These are phyloP conservation scores for Talaromyces islandicus DNA, from an alignment of 2,329 filamentous ascomycete genomes.

Conservation along the genomic window DNA sequence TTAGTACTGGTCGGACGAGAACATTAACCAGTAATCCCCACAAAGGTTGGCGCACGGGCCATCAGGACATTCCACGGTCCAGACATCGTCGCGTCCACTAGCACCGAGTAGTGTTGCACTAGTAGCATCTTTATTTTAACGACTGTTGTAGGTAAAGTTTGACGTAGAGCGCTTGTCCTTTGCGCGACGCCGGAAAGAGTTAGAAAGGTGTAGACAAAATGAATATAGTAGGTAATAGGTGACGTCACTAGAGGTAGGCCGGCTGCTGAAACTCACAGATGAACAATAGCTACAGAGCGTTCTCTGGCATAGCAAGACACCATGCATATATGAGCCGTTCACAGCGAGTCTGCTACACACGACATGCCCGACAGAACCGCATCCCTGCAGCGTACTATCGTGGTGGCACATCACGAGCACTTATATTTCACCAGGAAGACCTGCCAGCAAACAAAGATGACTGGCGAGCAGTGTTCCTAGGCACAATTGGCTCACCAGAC, in stretches of 20 bases:
- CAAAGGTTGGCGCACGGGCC: background rate
- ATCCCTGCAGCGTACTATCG: conserved; percentile 57
- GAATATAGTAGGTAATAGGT: background rate
- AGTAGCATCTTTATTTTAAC: background rate
- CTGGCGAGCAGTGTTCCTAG: conserved; percentile 53
- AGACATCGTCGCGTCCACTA: background rate
- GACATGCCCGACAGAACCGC: conserved; percentile 18
- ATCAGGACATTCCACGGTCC: background rate
- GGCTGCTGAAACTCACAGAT: background rate
- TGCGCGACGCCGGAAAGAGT: too few species aligned
- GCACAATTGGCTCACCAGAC: conserved; percentile 61
- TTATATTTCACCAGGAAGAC: conserved; percentile 52
- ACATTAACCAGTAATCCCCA: too few species aligned
- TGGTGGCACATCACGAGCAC: conserved; percentile 63
- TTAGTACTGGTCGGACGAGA: too few species aligned
- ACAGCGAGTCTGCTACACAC: background rate
- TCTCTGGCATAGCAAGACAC: background rate
- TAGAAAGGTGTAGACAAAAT: background rate
- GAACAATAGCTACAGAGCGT: background rate
- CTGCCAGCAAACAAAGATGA: conserved; percentile 42
- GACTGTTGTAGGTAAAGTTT: background rate
- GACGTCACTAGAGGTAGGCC: background rate
- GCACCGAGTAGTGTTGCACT: background rate
- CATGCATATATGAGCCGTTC: background rate
- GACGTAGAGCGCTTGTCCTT: background rate